Evolutionary conservation across 805 yeast species (phyloP).

Genomic region (Hagleromyces aurorensis): DNA sequence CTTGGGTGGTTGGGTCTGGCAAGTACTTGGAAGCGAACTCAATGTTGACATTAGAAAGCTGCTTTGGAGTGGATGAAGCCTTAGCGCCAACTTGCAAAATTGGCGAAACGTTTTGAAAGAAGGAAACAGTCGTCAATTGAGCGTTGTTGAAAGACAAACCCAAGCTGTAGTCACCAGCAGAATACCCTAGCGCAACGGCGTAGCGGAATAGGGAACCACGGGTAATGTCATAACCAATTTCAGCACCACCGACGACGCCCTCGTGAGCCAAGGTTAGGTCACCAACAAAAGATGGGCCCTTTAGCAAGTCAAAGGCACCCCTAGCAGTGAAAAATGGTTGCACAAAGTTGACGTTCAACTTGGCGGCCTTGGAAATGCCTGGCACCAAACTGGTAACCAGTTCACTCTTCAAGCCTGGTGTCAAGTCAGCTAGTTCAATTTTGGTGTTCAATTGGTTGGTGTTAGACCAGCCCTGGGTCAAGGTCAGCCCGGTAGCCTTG

Average conservation of each 20-base stretch:
- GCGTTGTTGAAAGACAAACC: slow-evolving; percentile 69
- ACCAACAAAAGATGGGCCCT: slow-evolving; percentile 94
- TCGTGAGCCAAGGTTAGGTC: slow-evolving; percentile 93
- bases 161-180: slow-evolving; percentile 78
- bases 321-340: slow-evolving; percentile 92
- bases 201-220: slow-evolving; percentile 89
- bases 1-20: slow-evolving; percentile 79
- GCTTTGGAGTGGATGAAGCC: slow-evolving; percentile 87
- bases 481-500: slow-evolving; percentile 83
- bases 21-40: slow-evolving; percentile 95
- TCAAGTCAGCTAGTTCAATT: slow-evolving; percentile 84
- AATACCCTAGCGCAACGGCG: slow-evolving; percentile 90
- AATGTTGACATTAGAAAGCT: slow-evolving; percentile 68
- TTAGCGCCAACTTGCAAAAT: slow-evolving; percentile 95
- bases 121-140: slow-evolving; percentile 86
- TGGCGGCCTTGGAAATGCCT: slow-evolving; percentile 76
- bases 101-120: slow-evolving; percentile 92
- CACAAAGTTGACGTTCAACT: slow-evolving; percentile 80
- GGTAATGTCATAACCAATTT: slow-evolving; percentile 91
- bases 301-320: slow-evolving; percentile 88
- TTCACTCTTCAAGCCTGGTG: slow-evolving; percentile 93
- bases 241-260: slow-evolving; percentile 95
- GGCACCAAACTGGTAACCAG: slow-evolving; percentile 84
- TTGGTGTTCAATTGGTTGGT: slow-evolving; percentile 87
- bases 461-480: slow-evolving; percentile 98